Conservation (phyloP, 768 basidiomycete species). For the Kwoniella heveanensis region DNA sequence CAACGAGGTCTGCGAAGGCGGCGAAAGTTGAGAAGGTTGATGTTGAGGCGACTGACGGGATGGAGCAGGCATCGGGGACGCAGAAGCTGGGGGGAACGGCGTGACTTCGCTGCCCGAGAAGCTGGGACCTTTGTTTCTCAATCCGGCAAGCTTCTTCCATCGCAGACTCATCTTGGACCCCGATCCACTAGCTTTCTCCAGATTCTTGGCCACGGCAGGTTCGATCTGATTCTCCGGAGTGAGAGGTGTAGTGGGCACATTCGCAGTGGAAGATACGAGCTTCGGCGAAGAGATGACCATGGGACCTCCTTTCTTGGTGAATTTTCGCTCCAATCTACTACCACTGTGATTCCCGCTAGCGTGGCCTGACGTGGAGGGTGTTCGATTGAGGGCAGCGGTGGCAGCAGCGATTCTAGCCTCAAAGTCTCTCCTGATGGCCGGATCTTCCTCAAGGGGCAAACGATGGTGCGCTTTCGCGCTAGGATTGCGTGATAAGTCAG, state of each 20-base stretch:
- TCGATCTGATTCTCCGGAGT: constrained; percentile 17
- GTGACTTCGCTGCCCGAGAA: constrained; percentile 16
- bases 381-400: constrained; percentile 43
- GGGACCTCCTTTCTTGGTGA: constrained; percentile 31
- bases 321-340: constrained; percentile 36
- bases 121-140: constrained; percentile 25
- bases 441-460: constrained; percentile 28
- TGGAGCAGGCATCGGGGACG: constrained; percentile 1
- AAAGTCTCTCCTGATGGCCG: constrained; percentile 40
- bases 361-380: constrained; percentile 25
- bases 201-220: constrained; percentile 11
- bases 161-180: constrained; percentile 38
- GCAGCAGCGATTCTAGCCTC: constrained; percentile 48
- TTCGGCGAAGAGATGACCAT: constrained; percentile 46
- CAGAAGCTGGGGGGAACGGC: constrained; percentile 1
- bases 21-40: neutral
- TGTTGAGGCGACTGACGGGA: constrained; percentile 10
- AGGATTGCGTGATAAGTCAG: constrained; percentile 10
- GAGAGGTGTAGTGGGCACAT: constrained; percentile 26
- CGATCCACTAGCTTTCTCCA: constrained; percentile 42
- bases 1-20: neutral
- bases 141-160: constrained; percentile 45
- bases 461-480: constrained; percentile 6
- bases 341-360: neutral
- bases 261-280: constrained; percentile 44